A percentile compares a stretch with the other conserved stretches of the same genome.
These are phyloP conservation scores for Pestalotiopsis fici DNA, from an alignment of 2,329 filamentous ascomycete species.

Conservation along the genomic window DNA sequence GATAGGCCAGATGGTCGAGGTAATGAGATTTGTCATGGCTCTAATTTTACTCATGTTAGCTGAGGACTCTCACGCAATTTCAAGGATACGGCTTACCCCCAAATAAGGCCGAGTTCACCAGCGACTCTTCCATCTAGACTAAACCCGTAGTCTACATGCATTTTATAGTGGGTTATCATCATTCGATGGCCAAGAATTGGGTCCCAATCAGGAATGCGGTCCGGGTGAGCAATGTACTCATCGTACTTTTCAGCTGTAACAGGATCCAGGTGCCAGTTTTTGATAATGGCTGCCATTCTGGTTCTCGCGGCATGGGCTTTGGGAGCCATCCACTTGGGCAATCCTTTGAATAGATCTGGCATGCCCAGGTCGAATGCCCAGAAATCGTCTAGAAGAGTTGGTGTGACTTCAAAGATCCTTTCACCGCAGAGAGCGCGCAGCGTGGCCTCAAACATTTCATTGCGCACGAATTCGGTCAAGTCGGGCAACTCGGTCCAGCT, in stretches of 20 bases:
- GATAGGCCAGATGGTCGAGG: constrained; percentile 3
- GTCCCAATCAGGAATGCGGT: not conserved
- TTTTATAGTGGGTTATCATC: not conserved
- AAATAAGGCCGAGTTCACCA: not conserved
- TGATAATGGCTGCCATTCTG: not conserved
- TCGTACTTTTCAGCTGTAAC: too few species aligned
- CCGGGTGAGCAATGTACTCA: too few species aligned
- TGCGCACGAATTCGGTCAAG: not conserved
- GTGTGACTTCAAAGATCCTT: not conserved
- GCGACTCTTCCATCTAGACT: not conserved
- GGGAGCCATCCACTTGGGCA: not conserved
- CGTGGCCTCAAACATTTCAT: not conserved
- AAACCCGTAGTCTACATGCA: not conserved
- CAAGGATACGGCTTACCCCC: not conserved
- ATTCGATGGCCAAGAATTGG: not conserved
- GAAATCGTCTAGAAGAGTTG: not conserved
- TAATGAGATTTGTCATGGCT: constrained; percentile 3
- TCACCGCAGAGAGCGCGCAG: not conserved
- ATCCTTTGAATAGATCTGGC: not conserved
- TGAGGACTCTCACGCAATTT: too few species aligned
- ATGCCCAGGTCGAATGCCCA: not conserved
- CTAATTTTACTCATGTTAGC: too few species aligned
- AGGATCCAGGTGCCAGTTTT: not conserved
- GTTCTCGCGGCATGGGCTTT: not conserved
- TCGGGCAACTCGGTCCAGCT: not conserved